Conservation (phyloP, 2,329 filamentous ascomycete species). For the Curvularia verruculosa region DNA sequence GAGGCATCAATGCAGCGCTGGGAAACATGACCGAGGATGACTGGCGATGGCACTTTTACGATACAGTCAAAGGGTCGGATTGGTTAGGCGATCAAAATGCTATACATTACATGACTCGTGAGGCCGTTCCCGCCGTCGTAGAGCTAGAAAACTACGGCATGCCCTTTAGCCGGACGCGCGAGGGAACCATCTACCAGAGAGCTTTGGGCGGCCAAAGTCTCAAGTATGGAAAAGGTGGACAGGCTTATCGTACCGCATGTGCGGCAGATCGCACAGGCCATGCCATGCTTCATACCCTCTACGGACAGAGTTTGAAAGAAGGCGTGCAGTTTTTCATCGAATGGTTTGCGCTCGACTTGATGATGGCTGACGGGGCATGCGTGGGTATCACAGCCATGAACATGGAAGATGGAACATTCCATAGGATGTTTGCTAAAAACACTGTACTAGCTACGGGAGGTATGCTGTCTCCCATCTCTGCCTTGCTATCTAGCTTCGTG, state of each 20-base stretch:
- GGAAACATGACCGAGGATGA: constrained; percentile 64
- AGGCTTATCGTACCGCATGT: constrained; percentile 56
- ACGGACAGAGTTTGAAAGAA: constrained; percentile 57
- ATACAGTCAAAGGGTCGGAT: constrained; percentile 64
- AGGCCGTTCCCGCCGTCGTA: constrained; percentile 60
- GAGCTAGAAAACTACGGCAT: constrained; percentile 63
- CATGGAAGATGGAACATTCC: constrained; percentile 58
- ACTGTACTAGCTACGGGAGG: constrained; percentile 55
- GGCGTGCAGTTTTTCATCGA: constrained; percentile 59
- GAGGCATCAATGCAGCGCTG: constrained; percentile 66
- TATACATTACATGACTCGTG: constrained; percentile 65
- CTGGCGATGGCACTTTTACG: constrained; percentile 67
- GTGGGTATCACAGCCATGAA: constrained; percentile 55
- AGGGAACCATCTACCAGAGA: constrained; percentile 57
- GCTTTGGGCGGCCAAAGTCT: constrained; percentile 57
- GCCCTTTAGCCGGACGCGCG: constrained; percentile 58
- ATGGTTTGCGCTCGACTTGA: constrained; percentile 57
- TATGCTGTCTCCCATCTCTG: neutral
- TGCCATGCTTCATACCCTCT: constrained; percentile 58
- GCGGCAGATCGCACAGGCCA: constrained; percentile 57
- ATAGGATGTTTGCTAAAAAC: constrained; percentile 57
- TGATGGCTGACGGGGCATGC: constrained; percentile 57
- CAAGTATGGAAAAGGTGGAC: constrained; percentile 56
- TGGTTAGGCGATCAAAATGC: constrained; percentile 66
- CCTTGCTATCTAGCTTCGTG: neutral